A percentile compares a stretch with the other conserved stretches of the same genome.
Evolutionary conservation across 768 basidiomycete species (phyloP).

Genomic region (Nevesoporus exiguus): DNA sequence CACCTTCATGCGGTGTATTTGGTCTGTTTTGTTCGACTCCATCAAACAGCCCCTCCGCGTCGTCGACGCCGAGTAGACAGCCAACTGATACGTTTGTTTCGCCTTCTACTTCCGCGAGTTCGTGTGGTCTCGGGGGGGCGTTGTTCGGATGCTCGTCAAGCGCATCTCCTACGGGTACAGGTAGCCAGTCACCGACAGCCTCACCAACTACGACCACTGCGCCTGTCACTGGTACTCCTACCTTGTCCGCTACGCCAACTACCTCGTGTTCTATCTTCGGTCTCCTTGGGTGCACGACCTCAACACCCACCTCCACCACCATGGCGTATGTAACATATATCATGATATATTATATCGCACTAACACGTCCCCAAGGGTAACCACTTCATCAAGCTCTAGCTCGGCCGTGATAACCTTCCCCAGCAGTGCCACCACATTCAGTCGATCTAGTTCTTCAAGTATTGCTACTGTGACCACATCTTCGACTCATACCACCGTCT

Average conservation of each 20-base stretch:
- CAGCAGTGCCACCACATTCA: slow-evolving; percentile 8
- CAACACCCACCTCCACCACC: slow-evolving; percentile 5
- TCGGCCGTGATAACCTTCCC: slow-evolving; percentile 30
- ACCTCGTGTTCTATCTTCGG: slow-evolving; percentile 18
- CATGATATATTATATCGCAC: not conserved
- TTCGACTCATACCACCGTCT: slow-evolving; percentile 4
- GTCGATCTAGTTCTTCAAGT: not conserved
- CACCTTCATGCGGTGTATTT: too few relatives aligned
- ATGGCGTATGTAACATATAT: slow-evolving; percentile 11
- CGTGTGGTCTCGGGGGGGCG: not conserved
- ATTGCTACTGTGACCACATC: slow-evolving; percentile 1
- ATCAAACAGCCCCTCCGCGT: not conserved
- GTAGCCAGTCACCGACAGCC: slow-evolving; percentile 3
- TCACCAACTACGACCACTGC: not conserved
- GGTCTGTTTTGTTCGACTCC: too few relatives aligned
- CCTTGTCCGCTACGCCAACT: slow-evolving; percentile 1
- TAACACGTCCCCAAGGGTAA: slow-evolving; percentile 5
- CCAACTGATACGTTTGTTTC: not conserved
- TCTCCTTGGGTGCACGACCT: slow-evolving; percentile 16
- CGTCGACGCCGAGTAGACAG: too few relatives aligned
- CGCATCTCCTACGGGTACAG: slow-evolving; percentile 7
- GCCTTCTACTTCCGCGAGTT: not conserved
- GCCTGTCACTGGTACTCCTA: too few relatives aligned
- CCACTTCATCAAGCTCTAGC: not conserved
- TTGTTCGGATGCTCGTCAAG: not conserved